Base-by-base conservation (phyloP, 768 basidiomycete genomes). In the Pholiota microspora region DNA sequence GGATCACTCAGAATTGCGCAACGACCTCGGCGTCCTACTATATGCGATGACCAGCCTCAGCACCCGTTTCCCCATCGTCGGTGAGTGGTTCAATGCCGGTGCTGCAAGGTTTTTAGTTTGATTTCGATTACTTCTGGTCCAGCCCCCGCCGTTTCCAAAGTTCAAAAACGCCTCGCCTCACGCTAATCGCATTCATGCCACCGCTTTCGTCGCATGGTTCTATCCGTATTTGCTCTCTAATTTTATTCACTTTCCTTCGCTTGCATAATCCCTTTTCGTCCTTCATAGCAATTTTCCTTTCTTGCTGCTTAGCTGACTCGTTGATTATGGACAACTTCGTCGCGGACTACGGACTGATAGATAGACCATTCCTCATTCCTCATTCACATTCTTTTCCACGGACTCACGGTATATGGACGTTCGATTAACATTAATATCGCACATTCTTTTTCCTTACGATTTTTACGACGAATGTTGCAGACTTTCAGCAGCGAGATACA, bases 41-140 rank as follows among this genome's bases (percentile, higher is more conserved):
- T 85, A 79, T 59, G 85, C 83, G 56, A 81, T 89, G 79, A 83
- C 74, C 54, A 79, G 72, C 53, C 78, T 89, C 42, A 77, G 79
- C 55, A 67, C 79, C 9, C 75, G 76, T 45, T 88, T 84, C 66
- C 88, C 88, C 28, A 70, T 89, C 56, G 71, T 85, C 54, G 73
- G 74, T 73, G 58, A 48, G 75, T 67, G 25, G 49, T 42, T 28
- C 13, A 24, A 38, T 45, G 24, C 9, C 16, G 7, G 25, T 4
- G 38, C 16, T 21, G 12, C 7, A 18, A 45, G n/a, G 54, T 27
- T 16, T 52, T n/a, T 48, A 46, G 23, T 38, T 45, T 35, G 25
- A n/a, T 21, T 45, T 38, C 32, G n/a, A 12, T 24, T 40, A 27
- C n/a, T n/a, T n/a, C n/a, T n/a, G n/a, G n/a, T n/a, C n/a, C 54